phyloP scores from a whole-genome alignment of 495 filamentous ascomycete species.

The Haplographium delicatum region DNA sequence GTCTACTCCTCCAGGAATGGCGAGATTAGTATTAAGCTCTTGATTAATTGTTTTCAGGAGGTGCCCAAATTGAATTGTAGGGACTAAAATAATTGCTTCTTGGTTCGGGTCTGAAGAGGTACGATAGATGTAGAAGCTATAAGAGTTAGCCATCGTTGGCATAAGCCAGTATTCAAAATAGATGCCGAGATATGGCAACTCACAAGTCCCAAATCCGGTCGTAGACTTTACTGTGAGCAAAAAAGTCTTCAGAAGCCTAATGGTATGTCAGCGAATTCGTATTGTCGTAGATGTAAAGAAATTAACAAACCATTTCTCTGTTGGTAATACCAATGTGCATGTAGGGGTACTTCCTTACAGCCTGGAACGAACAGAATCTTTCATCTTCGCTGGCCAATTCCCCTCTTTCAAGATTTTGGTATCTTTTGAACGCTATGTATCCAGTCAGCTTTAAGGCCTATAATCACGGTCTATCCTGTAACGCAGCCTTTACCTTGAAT shows the following conservation, averaged over 20 bases:
- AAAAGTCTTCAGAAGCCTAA: slow-evolving; percentile 44
- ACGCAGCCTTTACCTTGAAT: background rate
- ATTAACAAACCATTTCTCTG: slow-evolving; percentile 34
- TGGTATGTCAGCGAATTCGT: slow-evolving; percentile 4
- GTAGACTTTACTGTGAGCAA: slow-evolving; percentile 54
- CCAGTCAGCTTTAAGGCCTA: background rate
- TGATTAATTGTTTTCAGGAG: slow-evolving; percentile 57
- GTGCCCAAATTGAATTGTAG: slow-evolving; percentile 52
- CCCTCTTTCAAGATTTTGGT: slow-evolving; percentile 12
- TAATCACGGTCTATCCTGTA: background rate
- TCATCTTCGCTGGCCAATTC: slow-evolving; percentile 26
- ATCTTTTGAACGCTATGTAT: no score
- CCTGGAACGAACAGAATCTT: slow-evolving; percentile 54
- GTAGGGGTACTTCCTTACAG: slow-evolving; percentile 56
- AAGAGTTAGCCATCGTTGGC: background rate
- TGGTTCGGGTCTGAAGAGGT: slow-evolving; percentile 31
- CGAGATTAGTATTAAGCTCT: slow-evolving; percentile 38
- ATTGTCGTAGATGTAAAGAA: background rate
- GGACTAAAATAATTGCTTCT: slow-evolving; percentile 58
- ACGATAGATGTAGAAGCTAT: slow-evolving; percentile 64
- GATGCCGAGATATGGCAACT: slow-evolving; percentile 34
- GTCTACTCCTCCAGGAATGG: slow-evolving; percentile 43
- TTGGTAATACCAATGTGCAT: slow-evolving; percentile 46
- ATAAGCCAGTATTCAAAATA: background rate
- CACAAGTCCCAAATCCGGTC: slow-evolving; percentile 69